Base-by-base conservation (phyloP, 2,329 filamentous ascomycete species). In the Xylariaceae sp. region DNA sequence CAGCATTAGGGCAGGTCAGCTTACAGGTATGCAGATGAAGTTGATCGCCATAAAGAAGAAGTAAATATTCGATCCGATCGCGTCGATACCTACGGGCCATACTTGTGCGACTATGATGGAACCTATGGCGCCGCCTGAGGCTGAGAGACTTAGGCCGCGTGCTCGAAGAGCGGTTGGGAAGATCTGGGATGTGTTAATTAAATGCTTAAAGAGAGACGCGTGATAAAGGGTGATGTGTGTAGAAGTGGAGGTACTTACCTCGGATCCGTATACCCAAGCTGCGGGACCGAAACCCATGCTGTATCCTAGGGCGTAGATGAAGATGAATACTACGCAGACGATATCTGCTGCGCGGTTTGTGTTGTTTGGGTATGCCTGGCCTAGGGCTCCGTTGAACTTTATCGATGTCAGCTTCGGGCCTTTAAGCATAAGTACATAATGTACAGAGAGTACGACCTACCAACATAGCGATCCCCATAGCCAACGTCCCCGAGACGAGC, bases 211-310 rank as follows among this genome's bases (percentile, higher is more conserved):
- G 1, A 9, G 11, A n/a, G 18, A 22, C 9, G 47, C 16, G n/a
- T n/a, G 17, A 31, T 11, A 3, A 18, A 33, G 36, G 10, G 9
- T 16, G n/a, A 5, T 42, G 19, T 19, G 10, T 47, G 31, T 47
- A 38, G 12, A n/a, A 5, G 17, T 33, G 10, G 16, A 10, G 31
- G 38, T 2, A 28, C 22, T 40, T 55, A 80, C 77, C 69, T 84
- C 80, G 0, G 79, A 75, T n/a, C 78, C 77, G 54, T 83, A 83
- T 0, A 83, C 78, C 80, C 80, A 84, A 0, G 79, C 73, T 1
- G 78, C 75, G 0, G 80, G 78, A 0, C 80, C 80, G 41, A 83
- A 81, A 0, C 80, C 78, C 55, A 83, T 70, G 46, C 77, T 81
- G 60, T 81, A 83, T 0, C 80, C 80, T 46, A 83, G 71, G 7